Percentiles rank a stretch among this genome's conserved stretches.
phyloP scores from a whole-genome alignment of 2,329 filamentous ascomycete species.

The Bipolaris oryzae region DNA sequence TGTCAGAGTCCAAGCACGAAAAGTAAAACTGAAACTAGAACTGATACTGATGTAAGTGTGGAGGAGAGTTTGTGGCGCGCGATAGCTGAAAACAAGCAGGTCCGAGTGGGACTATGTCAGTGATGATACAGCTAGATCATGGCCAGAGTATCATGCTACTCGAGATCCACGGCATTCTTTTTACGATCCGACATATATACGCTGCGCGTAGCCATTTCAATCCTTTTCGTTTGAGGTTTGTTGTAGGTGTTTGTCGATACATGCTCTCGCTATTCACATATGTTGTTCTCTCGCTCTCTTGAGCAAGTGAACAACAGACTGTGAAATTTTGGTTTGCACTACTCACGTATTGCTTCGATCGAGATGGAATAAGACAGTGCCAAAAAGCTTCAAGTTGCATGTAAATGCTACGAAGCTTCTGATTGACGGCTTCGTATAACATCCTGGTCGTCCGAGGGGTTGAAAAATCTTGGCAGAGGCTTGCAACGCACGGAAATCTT shows the following conservation, averaged over 20 bases:
- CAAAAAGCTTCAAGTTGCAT: not conserved
- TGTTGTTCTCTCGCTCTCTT: too few species aligned
- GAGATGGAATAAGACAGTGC: not conserved
- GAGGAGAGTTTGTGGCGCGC: not conserved
- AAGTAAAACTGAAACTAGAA: constrained; percentile 2
- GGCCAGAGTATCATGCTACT: constrained; percentile 12
- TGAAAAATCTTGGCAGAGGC: not conserved
- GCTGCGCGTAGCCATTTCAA: not conserved
- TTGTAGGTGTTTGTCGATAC: not conserved
- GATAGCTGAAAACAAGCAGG: constrained; percentile 3
- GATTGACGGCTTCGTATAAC: too few species aligned
- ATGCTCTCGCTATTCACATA: not conserved
- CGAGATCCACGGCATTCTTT: constrained; percentile 11
- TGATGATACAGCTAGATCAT: constrained; percentile 3
- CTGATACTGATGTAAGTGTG: constrained; percentile 11
- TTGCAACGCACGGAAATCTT: not conserved
- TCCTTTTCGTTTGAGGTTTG: too few species aligned
- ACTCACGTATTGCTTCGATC: not conserved
- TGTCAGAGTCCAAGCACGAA: constrained; percentile 8
- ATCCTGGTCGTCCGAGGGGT: not conserved
- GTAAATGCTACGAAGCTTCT: not conserved
- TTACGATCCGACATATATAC: not conserved
- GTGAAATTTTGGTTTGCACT: too few species aligned
- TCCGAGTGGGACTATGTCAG: constrained; percentile 2
- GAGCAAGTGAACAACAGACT: too few species aligned